These are phyloP conservation scores for Fomitopsis pulvina DNA, from an alignment of 768 basidiomycete species.

Conservation along the genomic window DNA sequence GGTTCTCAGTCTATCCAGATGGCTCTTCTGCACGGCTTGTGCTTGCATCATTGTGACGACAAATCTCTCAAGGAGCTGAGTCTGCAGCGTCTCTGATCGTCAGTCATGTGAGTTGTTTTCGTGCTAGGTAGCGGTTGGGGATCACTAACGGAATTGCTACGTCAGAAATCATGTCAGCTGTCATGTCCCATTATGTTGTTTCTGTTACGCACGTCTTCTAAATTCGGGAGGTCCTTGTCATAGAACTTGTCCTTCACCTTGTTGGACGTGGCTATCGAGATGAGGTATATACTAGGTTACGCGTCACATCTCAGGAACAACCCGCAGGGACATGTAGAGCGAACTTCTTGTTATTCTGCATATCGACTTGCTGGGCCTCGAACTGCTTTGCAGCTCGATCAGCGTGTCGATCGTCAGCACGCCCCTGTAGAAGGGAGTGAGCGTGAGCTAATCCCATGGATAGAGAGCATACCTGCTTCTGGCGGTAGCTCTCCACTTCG, in stretches of 20 bases:
- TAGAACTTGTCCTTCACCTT: conserved; percentile 66
- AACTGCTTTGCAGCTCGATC: conserved; percentile 67
- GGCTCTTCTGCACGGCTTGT: conserved; percentile 49
- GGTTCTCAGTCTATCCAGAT: conserved; percentile 52
- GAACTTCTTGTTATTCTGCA: conserved; percentile 81
- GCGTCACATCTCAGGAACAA: background rate
- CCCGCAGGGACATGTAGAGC: conserved; percentile 7
- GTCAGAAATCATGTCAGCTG: conserved; percentile 12
- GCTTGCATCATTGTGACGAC: conserved; percentile 49
- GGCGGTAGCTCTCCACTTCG: conserved; percentile 65
- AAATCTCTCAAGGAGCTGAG: conserved; percentile 50
- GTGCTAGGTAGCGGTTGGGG: background rate
- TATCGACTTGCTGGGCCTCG: conserved; percentile 70
- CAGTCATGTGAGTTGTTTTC: background rate
- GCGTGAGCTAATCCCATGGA: background rate
- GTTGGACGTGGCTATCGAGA: conserved; percentile 67
- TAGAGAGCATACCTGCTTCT: conserved; percentile 59
- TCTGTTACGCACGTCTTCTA: conserved; percentile 75
- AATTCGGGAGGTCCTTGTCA: conserved; percentile 52
- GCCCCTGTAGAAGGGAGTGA: conserved; percentile 39
- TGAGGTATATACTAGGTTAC: conserved; percentile 67
- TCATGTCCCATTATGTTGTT: background rate
- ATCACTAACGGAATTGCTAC: conserved; percentile 64
- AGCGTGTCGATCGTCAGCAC: conserved; percentile 69
- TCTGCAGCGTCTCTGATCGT: conserved; percentile 68